Base-by-base conservation (phyloP, 345 rosid genomes). In the Brassica incana region DNA sequence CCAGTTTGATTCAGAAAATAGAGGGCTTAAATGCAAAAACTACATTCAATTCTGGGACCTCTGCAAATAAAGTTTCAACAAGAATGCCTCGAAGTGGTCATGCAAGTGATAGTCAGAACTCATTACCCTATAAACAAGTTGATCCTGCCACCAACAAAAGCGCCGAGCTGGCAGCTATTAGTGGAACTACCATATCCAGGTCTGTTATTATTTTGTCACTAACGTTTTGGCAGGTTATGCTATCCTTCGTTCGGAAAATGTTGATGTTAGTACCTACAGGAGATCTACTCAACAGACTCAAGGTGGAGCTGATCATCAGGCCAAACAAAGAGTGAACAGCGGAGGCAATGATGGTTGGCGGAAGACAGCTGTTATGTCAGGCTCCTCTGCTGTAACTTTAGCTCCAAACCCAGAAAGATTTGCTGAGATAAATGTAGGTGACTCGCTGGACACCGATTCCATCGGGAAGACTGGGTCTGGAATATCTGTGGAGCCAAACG, bases 1-100 rank as follows among this genome's bases (percentile, higher is more conserved):
- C 91, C 63, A 84, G 80, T 84, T 83, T 91, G 81, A 89, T 95
- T 74, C 89, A 87, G 87, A 91, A 93, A 85, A 89, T 95, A 69
- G 92, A 95, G 84, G 86, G 92, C 72, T 80, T 95, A 81, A 95
- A 95, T 85, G 93, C 90, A 4, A 95, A 89, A 85, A 84, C 87
- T 3, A 79, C 67, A 63, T 63, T 77, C 35, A 77, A 82, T 75
- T 65, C 84, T 52, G 84, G 72, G 78, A 81, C 52, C 75, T 78
- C 84, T 78, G 78, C 75, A 63, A 82, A 77, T 74, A 88, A 85
- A 84, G 74, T 80, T 77, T 85, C 70, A 66, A 27, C 35, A 83
- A 82, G 80, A 78, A 70, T 58, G 71, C 73, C 67, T 80, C 89
- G 59, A 35, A 86, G 77, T 78, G 66, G 40, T 78, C 81, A 72